Base-by-base conservation (phyloP, 2,329 filamentous ascomycete species). In the Fusarium luffae region DNA sequence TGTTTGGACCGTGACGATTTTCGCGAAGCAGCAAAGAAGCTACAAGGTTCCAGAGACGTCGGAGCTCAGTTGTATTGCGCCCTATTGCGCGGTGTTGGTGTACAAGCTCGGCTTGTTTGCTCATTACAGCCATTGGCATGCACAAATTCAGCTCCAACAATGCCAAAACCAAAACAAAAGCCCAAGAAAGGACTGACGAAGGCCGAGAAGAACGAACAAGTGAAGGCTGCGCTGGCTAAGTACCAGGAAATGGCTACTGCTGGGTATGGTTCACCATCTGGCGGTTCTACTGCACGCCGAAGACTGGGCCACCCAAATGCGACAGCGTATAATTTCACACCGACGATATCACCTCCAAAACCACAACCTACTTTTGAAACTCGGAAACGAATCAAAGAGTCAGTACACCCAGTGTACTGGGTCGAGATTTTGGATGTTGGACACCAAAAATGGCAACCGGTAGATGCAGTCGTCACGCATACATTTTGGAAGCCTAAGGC, bases 11-110 rank as follows among this genome's bases (percentile, higher is more conserved):
- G 87, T 62, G 81, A 85, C 1, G 93, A 97, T 69, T 98, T 98
- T 73, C 84, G 86, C 6, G 84, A 85, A 40, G 90, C 92, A 30
- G 93, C 94, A 1, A 85, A 83, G 63, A 87, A 82, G 7, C 79
- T 97, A 19, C 84, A 89, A 69, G 97, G 95, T 1, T 98, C 95
- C 11, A 89, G 94, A 69, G 96, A 99, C 78, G 85, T 97, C 12
- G 96, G 94, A 1, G 92, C 93, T 3, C 94, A 98, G 77, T 79
- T 99, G 0, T 97, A 97, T 75, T 98, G 96, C 78, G 92, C 94
- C 4, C 80, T 98, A 32, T 84, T 99, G 6, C 90, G 96, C 19
- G 88, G 89, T n/a, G 89, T 87, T n/a, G 94, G 93, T 4, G 89
- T 98, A 9, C 89, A 93, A 68, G 86, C 93, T 7, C 88, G 96